These are phyloP conservation scores for Jaapia argillacea DNA, from an alignment of 768 basidiomycete genomes.

Conservation along the genomic window DNA sequence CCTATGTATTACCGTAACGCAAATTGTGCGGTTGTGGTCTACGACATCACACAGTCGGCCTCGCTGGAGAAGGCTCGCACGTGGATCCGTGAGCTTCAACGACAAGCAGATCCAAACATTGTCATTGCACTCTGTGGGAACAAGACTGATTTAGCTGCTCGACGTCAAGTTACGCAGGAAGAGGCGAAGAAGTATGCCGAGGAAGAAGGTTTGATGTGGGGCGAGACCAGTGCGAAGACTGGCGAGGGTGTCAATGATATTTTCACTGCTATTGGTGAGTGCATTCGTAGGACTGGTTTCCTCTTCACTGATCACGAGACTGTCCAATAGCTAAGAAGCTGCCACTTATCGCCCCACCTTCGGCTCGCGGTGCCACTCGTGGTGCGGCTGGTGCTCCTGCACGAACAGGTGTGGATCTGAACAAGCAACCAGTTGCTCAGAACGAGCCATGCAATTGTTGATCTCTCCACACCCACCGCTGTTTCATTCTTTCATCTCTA, in stretches of 20 bases:
- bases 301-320: constrained; percentile 6
- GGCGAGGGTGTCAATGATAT: constrained; percentile 82
- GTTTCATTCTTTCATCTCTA: too few relatives aligned
- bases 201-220: constrained; percentile 90
- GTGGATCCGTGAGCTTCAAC: constrained; percentile 95
- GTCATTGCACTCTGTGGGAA: constrained; percentile 95
- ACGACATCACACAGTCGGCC: constrained; percentile 88
- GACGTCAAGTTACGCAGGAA: constrained; percentile 78
- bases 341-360: constrained; percentile 68
- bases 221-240: constrained; percentile 84
- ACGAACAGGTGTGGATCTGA: constrained; percentile 71
- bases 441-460: constrained; percentile 75
- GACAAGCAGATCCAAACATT: constrained; percentile 95
- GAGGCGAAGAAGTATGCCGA: constrained; percentile 90
- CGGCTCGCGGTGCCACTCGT: constrained; percentile 44
- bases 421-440: constrained; percentile 50
- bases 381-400: constrained; percentile 38
- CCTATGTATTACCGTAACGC: constrained; percentile 97
- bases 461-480: too few relatives aligned
- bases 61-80: constrained; percentile 92
- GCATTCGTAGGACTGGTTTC: constrained; percentile 2
- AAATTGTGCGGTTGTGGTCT: constrained; percentile 90
- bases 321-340: constrained; percentile 66
- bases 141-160: constrained; percentile 80
- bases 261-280: constrained; percentile 76